Evolutionary conservation across 345 rosid genomes (phyloP), one percentile per base, ranked within the genome.

Genomic region (Turritis glabra): DNA sequence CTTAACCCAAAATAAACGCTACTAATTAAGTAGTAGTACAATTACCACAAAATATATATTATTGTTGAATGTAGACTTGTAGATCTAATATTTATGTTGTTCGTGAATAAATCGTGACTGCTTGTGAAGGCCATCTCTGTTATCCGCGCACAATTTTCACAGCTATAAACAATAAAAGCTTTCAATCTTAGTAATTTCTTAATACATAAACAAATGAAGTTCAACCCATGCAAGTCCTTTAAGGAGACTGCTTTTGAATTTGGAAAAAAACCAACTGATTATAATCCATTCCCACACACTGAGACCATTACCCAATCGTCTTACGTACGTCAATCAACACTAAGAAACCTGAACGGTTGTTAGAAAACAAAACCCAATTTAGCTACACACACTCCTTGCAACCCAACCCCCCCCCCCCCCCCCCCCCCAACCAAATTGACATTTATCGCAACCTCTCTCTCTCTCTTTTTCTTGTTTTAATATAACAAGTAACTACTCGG

Each of bases 271-370:
- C 57, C 57, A 71, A 71, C 12, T 12, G 67, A 25, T 48, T 60
- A 60, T n/a, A 37, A 17, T 47, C 27, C 30, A 22, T 25, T 23
- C 57, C 22, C 79, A 58, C 52, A 66, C 79, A 67, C 35, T 26
- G 35, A 40, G 52, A 57, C 46, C 46, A 57, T 51, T 7, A 58
- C 61, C 68, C 62, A 67, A 58, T 74, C 53, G 32, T 65, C 78
- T 65, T 56, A 48, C 53, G 46, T 40, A 40, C 21, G 59, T 56
- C 79, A 75, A 75, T 41, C 74, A 52, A 60, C 69, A 60, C 79
- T 51, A 59, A 40, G 18, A 48, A 21, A 3, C 37, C 67, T 59
- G 8, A 50, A 50, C 43, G 17, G 8, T 41, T 29, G 69, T 60
- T 67, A 75, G 67, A 67, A 37, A 67, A 37, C 55, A 67, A 67